Percentiles rank a stretch among this genome's conserved stretches.
phyloP scores from a whole-genome alignment of 106 monocot genomes.

The Dioscorea alata region DNA sequence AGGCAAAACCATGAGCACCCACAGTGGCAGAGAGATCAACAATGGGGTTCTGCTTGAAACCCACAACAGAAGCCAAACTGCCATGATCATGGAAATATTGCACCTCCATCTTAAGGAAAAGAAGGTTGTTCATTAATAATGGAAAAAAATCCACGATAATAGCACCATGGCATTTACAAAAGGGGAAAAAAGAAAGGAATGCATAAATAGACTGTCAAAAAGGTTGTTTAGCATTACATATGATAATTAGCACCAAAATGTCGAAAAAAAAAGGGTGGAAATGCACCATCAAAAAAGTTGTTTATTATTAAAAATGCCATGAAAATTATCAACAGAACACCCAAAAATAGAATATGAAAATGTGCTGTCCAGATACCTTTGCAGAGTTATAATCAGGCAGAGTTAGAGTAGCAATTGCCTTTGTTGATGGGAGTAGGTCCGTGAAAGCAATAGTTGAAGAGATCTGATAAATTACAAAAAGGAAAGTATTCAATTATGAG shows the following conservation, averaged over 20 bases:
- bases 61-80: conserved; percentile 48
- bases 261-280: too few species aligned
- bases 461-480: conserved; percentile 32
- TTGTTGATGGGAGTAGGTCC: conserved; percentile 71
- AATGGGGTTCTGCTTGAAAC: conserved; percentile 53
- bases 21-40: conserved; percentile 72
- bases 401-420: conserved; percentile 63
- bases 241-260: too few species aligned
- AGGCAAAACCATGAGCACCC: conserved; percentile 71
- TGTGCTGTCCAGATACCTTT: conserved; percentile 45
- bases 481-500: too few species aligned
- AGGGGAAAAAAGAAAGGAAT: too few species aligned
- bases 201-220: too few species aligned
- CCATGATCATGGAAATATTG: conserved; percentile 97
- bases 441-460: conserved; percentile 57
- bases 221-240: too few species aligned
- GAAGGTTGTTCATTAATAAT: background rate
- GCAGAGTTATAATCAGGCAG: conserved; percentile 77
- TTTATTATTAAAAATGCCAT: background rate
- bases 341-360: too few species aligned
- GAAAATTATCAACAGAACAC: background rate
- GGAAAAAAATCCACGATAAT: too few species aligned
- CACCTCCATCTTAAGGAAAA: conserved; percentile 56
- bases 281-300: background rate
- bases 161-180: too few species aligned